Evolutionary conservation across 139 green algal species (phyloP).

Genomic region (Picochlorum sp.): DNA sequence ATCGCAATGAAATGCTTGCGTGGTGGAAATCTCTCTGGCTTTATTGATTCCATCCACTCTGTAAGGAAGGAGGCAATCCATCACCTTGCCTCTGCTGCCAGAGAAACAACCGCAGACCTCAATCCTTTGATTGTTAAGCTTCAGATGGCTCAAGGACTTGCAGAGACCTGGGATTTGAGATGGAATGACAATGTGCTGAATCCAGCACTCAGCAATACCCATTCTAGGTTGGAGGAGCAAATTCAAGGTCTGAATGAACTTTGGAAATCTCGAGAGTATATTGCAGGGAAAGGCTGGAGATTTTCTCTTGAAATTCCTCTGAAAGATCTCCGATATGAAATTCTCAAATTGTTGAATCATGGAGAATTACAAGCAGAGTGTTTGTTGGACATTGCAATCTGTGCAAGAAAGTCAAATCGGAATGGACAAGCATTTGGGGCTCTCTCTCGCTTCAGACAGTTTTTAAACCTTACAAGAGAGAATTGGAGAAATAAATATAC

Average conservation of each 20-base stretch:
- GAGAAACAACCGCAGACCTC: conserved; percentile 32
- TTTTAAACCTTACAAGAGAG: conserved; percentile 5
- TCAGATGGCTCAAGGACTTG: conserved; percentile 46
- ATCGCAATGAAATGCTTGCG: conserved; percentile 15
- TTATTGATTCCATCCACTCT: conserved; percentile 17
- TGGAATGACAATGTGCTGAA: background rate
- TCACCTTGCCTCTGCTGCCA: conserved; percentile 20
- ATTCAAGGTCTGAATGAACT: background rate
- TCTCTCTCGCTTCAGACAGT: conserved; percentile 22
- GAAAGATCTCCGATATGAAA: conserved; percentile 31
- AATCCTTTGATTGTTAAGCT: conserved; percentile 53
- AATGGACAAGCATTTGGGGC: conserved; percentile 22
- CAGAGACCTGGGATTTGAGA: conserved; percentile 29
- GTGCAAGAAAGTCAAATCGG: conserved; percentile 41
- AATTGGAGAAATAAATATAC: background rate
- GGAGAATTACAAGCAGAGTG: conserved; percentile 8
- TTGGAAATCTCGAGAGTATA: conserved; percentile 2
- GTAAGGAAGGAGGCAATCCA: conserved; percentile 13
- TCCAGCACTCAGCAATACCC: conserved; percentile 5
- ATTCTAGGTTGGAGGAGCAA: conserved; percentile 10
- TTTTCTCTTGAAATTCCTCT: conserved; percentile 49
- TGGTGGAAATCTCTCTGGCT: conserved; percentile 25
- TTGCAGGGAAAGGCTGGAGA: conserved; percentile 7
- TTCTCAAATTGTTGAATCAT: conserved; percentile 24
- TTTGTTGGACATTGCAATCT: conserved; percentile 24